Percentiles rank a stretch among this genome's conserved stretches.
Conservation (phyloP, 441 rosid species). For the Theobroma grandiflorum region DNA sequence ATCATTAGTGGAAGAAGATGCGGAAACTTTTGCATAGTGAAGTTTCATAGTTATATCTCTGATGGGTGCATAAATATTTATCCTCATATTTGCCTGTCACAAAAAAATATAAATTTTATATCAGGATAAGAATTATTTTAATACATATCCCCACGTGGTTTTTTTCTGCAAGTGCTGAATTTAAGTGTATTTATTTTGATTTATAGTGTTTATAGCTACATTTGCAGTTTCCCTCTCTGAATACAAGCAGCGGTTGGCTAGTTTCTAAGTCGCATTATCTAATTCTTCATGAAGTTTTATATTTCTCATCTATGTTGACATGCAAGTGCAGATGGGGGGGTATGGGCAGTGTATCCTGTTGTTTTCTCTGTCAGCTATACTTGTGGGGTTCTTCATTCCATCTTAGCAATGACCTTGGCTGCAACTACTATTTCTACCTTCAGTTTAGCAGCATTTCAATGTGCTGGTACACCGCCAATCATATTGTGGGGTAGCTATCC, state of each 20-base stretch:
- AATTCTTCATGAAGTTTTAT: not conserved
- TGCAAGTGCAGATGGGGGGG: constrained; percentile 78
- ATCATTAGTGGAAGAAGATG: not conserved
- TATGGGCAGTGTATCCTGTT: constrained; percentile 86
- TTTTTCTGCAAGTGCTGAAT: not conserved
- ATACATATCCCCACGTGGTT: not conserved
- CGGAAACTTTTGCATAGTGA: not conserved
- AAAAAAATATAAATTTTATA: not conserved
- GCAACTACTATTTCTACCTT: constrained; percentile 67
- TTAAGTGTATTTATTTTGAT: not conserved
- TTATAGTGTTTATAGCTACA: not conserved
- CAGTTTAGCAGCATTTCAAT: constrained; percentile 68
- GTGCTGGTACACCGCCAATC: constrained; percentile 72
- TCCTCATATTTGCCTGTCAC: not conserved
- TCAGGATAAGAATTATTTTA: not conserved
- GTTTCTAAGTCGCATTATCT: not conserved
- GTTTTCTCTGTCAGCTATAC: constrained; percentile 72
- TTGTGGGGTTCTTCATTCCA: constrained; percentile 61
- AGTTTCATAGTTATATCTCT: constrained; percentile 9
- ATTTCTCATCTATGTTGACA: constrained; percentile 12
- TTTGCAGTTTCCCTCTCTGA: not conserved
- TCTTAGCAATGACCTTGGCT: constrained; percentile 51
- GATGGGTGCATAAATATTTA: not conserved
- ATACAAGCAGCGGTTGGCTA: not conserved
- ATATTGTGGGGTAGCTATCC: constrained; percentile 87